Evolutionary conservation across 2,329 filamentous ascomycete species (phyloP).

Genomic region (Aureobasidium sp.): DNA sequence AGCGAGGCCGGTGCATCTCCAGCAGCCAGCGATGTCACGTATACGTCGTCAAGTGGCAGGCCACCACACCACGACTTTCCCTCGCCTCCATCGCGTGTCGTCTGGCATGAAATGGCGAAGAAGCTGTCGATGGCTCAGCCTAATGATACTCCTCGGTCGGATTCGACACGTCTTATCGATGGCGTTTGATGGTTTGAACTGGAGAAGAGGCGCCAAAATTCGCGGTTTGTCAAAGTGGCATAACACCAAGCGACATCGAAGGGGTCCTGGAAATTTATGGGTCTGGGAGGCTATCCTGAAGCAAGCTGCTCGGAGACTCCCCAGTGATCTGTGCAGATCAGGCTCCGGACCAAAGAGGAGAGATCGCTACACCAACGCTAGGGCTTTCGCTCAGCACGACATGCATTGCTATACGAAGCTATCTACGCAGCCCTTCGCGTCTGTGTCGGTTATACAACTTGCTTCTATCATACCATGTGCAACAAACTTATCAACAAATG

Average conservation of each 20-base stretch:
- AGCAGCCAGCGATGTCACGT: not conserved
- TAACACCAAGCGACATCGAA: not conserved
- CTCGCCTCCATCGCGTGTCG: not conserved
- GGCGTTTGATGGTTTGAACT: not conserved
- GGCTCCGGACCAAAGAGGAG: not conserved
- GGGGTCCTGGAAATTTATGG: not conserved
- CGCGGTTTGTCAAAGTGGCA: not conserved
- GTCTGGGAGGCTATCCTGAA: not conserved
- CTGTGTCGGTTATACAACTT: not conserved
- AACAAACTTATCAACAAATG: not conserved
- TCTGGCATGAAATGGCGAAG: slow-evolving; percentile 11
- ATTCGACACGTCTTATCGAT: not conserved
- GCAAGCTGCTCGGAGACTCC: not conserved
- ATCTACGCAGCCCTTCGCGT: not conserved
- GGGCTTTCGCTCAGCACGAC: not conserved
- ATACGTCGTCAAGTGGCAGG: not conserved
- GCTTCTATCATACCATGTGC: not conserved
- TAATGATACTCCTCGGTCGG: not conserved
- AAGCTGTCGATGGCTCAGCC: slow-evolving; percentile 9
- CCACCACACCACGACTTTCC: slow-evolving; percentile 2
- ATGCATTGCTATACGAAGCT: not conserved
- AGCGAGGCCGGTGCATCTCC: slow-evolving; percentile 5
- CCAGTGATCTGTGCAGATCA: not conserved
- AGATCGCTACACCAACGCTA: not conserved
- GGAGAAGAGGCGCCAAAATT: not conserved